Base-by-base conservation (phyloP, 1,284 basidiomycete species). In the Exobasidium rhododendri region DNA sequence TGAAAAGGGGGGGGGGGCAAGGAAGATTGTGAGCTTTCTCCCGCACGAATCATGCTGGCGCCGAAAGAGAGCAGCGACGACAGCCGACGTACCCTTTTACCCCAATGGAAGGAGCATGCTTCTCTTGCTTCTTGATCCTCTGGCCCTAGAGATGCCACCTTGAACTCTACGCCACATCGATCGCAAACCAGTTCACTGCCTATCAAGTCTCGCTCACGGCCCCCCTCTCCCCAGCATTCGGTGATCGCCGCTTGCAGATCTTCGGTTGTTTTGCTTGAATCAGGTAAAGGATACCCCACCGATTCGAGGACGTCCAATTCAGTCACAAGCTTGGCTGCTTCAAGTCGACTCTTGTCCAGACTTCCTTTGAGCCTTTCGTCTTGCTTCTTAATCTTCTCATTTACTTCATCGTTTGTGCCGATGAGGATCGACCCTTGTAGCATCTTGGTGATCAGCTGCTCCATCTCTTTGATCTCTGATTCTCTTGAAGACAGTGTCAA, bases 331-430 rank as follows among this genome's bases (percentile, higher is more conserved):
- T 50, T 4, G n/a, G 47, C 47, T 3, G n/a, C 47, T 26, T 50
- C 24, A 50, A 50, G 47, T 26, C 26, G n/a, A 13, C 26, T 26
- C 28, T 14, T 50, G 3, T 20, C 26, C 14, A 50, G 24, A 13
- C 14, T 7, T 2, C 47, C 47, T 26, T 50, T 28, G 13, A 24
- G n/a, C 26, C 47, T 20, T 24, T 50, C 47, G 14, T 50, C 3
- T 4, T 24, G n/a, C 24, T 50, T 26, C 28, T 50, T 28, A 13
- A 26, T 24, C 28, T 50, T 50, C 13, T 7, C 83, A 63, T 85
- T 83, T 4, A 94, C 84, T 74, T 94, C 90, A 0, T 81, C 82
- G 67, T 90, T 88, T 4, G 58, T 60, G 22, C 58, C 58, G 22
- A 60, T 55, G 3, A 55, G 22, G 29, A 29, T 26, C 14, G 52